phyloP scores from a whole-genome alignment of 768 basidiomycete genomes.

The Podaxis mareebaensis region DNA sequence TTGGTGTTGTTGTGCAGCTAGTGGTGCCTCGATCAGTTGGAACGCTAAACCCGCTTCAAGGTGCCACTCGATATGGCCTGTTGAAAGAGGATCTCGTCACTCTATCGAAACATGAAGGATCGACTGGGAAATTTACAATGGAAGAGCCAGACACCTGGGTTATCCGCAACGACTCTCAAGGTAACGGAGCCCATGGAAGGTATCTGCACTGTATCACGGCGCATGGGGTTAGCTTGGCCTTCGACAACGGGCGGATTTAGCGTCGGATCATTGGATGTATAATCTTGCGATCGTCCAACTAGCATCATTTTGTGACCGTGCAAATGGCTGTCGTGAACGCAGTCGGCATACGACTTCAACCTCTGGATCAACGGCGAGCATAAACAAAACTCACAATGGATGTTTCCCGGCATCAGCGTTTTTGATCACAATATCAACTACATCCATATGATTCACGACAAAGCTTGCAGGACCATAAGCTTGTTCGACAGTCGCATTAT shows the following conservation, averaged over 20 bases:
- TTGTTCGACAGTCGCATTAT: slow-evolving; percentile 59
- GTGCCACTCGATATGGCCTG: slow-evolving; percentile 89
- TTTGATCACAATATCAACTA: slow-evolving; percentile 75
- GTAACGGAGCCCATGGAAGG: slow-evolving; percentile 68
- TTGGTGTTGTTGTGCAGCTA: slow-evolving; percentile 58
- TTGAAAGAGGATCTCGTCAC: neutral
- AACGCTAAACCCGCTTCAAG: slow-evolving; percentile 82
- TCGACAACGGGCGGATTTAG: slow-evolving; percentile 82
- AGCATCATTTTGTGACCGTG: slow-evolving; percentile 90
- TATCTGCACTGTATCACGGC: slow-evolving; percentile 87
- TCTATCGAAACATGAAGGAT: neutral
- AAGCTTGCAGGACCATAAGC: slow-evolving; percentile 85
- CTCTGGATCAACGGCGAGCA: neutral
- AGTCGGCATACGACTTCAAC: neutral
- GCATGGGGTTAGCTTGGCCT: slow-evolving; percentile 82
- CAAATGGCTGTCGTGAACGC: slow-evolving; percentile 61
- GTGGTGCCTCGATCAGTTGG: slow-evolving; percentile 82
- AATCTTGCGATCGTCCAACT: slow-evolving; percentile 70
- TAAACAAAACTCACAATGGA: slow-evolving; percentile 65
- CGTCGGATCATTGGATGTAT: slow-evolving; percentile 67
- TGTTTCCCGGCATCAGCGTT: slow-evolving; percentile 76
- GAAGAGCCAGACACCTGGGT: slow-evolving; percentile 89
- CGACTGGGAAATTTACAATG: slow-evolving; percentile 55
- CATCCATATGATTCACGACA: slow-evolving; percentile 72
- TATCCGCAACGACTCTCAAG: slow-evolving; percentile 82